A percentile compares a stretch with the other conserved stretches of the same genome.
phyloP scores from a whole-genome alignment of 345 rosid genomes.

The Aquilaria malaccensis region DNA sequence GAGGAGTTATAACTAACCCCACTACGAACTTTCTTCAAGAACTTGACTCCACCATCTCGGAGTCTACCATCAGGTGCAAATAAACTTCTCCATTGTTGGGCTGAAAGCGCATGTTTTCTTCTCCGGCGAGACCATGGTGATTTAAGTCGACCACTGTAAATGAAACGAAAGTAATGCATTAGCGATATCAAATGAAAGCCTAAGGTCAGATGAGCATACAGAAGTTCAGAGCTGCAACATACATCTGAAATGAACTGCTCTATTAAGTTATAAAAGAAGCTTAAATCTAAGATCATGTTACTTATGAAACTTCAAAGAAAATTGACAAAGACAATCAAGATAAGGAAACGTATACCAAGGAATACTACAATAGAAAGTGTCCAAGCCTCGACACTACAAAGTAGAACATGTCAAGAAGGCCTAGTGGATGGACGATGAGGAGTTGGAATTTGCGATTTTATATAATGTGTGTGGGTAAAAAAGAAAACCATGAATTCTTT shows the following conservation, averaged over 20 bases:
- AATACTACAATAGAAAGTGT: too few species aligned
- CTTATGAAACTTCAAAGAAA: not conserved
- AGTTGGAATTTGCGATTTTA: too few species aligned
- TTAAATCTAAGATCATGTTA: not conserved
- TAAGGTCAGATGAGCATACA: not conserved
- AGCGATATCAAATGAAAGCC: not conserved
- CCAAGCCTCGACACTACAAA: too few species aligned
- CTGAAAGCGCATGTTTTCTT: conserved; percentile 62
- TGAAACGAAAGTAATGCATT: conserved; percentile 2
- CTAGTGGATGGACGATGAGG: too few species aligned
- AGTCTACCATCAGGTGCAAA: conserved; percentile 73
- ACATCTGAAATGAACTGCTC: not conserved
- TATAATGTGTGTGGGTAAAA: too few species aligned
- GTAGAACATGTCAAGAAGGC: too few species aligned
- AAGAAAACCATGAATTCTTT: too few species aligned
- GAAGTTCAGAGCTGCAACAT: not conserved
- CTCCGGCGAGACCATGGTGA: conserved; percentile 91
- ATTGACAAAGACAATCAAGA: not conserved
- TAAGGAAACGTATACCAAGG: too few species aligned
- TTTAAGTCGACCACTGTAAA: conserved; percentile 54
- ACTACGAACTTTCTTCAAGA: conserved; percentile 84
- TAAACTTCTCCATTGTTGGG: conserved; percentile 66
- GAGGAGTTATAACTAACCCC: conserved; percentile 51
- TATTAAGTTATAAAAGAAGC: too few species aligned
- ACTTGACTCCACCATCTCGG: conserved; percentile 62